Base-by-base conservation (phyloP, 2,329 filamentous ascomycete genomes). In the Colletotrichum sp. region DNA sequence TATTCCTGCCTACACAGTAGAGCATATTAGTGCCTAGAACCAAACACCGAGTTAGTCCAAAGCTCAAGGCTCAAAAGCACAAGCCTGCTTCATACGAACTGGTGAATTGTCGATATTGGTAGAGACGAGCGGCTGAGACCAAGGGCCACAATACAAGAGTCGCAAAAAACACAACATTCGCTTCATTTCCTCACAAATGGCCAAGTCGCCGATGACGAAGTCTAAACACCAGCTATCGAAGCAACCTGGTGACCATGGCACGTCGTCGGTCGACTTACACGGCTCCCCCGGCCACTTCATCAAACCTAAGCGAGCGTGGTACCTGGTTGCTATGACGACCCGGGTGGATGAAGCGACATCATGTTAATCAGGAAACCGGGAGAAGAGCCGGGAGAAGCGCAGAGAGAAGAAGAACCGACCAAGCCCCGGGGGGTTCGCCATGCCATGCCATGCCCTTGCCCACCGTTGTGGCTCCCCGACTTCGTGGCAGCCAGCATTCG, bases 311-410 rank as follows among this genome's bases (percentile, higher is more conserved):
- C 43, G 63, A 31, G 54, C 34, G 24, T n/a, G 31, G 43, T 33
- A 51, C 66, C 55, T 61, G 66, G 66, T 68, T 68, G 66, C 66
- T 68, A 68, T 68, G 66, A 68, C 66, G 66, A 68, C 66, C 61
- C 16, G 18, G 66, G 55, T 61, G 55, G 57, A 68, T 51, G 66
- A 61, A 38, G 18, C 66, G 66, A 59, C 34, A 59, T 33, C 36
- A 51, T 15, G 33, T 29, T 61, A 68, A 68, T 33, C 66, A 47
- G 36, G 29, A 68, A 68, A 54, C 33, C 36, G 36, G 66, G 8
- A 51, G 36, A 51, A 38, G 57, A 59, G 24, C 29, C 51, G 34
- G 55, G 27, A 58, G 36, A 58, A 15, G 54, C 33, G 65, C 65
- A n/a, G 18, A 55, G 33, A 34, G 34, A 43, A 18, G 38, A 29